Evolutionary conservation across 441 rosid species (phyloP).

Genomic region (Codiaeum variegatum): DNA sequence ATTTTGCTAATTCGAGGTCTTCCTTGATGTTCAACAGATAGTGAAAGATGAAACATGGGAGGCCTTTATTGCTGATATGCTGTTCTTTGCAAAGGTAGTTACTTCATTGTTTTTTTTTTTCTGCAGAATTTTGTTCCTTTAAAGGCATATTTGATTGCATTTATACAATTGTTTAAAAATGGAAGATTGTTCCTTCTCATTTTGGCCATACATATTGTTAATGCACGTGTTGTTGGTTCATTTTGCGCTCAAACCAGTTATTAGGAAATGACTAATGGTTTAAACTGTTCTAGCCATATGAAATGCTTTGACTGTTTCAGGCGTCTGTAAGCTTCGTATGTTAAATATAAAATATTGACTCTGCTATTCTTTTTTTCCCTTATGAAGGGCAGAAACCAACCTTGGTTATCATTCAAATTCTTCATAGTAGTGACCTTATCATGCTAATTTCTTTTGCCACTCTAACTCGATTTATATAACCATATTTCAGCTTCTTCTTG

Average conservation of each 20-base stretch:
- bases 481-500: slow-evolving; percentile 57
- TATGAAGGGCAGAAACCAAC: background rate
- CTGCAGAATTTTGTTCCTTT: background rate
- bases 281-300: background rate
- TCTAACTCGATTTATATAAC: slow-evolving; percentile 10
- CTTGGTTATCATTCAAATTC: background rate
- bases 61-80: slow-evolving; percentile 50
- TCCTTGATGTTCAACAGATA: slow-evolving; percentile 30
- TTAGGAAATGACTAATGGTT: background rate
- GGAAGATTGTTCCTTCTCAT: background rate
- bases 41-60: slow-evolving; percentile 83
- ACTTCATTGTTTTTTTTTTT: background rate
- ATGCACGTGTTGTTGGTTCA: background rate
- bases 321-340: background rate
- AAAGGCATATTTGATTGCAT: background rate
- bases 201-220: background rate
- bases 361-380: background rate
- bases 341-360: background rate
- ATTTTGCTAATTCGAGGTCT: slow-evolving; percentile 12
- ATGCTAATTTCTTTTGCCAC: slow-evolving; percentile 4
- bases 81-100: slow-evolving; percentile 69
- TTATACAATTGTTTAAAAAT: background rate
- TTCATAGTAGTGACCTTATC: background rate
- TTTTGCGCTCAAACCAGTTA: background rate
- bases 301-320: background rate